Evolutionary conservation across 2,329 filamentous ascomycete species (phyloP).

Genomic region (Hirsutella thompsonii): DNA sequence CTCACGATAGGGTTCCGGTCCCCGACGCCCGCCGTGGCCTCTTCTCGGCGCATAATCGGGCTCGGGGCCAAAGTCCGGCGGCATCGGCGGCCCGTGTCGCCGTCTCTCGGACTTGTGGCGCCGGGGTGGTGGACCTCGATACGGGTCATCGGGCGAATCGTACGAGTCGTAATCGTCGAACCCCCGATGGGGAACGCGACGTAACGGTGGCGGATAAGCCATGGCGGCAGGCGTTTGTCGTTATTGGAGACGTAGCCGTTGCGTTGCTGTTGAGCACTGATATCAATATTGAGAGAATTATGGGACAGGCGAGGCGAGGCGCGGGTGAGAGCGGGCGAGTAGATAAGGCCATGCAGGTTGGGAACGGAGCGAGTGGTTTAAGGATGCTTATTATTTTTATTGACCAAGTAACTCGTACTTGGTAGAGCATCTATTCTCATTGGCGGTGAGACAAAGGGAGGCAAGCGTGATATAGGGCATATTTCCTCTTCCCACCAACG

Average conservation of each 20-base stretch:
- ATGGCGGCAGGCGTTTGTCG: constrained; percentile 6
- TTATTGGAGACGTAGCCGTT: too few species aligned
- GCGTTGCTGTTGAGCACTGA: too few species aligned
- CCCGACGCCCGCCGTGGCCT: constrained; percentile 3
- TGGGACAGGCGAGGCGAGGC: too few species aligned
- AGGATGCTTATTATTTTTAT: background rate
- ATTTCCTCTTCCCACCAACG: too few species aligned
- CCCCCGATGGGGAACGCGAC: constrained; percentile 11
- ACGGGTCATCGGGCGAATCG: background rate
- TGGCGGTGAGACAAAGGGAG: too few species aligned
- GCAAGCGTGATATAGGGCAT: too few species aligned
- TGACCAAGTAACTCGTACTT: too few species aligned
- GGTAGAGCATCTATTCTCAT: too few species aligned
- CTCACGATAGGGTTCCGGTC: constrained; percentile 1
- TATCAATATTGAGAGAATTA: too few species aligned
- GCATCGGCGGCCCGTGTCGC: constrained; percentile 7
- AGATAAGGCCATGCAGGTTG: background rate
- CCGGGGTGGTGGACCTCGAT: constrained; percentile 6
- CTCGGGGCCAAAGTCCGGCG: constrained; percentile 5
- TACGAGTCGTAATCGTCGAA: constrained; percentile 10
- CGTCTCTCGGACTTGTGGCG: constrained; percentile 12
- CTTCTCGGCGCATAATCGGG: constrained; percentile 6
- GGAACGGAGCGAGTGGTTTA: background rate
- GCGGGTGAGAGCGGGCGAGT: background rate
- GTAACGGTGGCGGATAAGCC: constrained; percentile 11